These are phyloP conservation scores for Omphalea diandra DNA, from an alignment of 441 rosid genomes.

Conservation along the genomic window DNA sequence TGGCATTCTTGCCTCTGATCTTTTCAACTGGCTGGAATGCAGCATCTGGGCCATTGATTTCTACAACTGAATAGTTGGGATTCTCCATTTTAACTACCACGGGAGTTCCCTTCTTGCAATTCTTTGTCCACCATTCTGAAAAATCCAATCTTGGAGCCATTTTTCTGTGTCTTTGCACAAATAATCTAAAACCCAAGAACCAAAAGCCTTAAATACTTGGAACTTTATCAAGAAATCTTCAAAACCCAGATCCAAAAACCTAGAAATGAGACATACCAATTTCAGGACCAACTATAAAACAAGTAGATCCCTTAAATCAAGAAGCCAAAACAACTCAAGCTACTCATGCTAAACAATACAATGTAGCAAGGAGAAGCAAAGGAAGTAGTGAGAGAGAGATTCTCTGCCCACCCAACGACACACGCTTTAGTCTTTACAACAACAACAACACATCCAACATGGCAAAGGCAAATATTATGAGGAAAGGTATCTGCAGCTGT, in stretches of 20 bases:
- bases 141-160: constrained; percentile 77
- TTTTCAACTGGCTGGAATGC: constrained; percentile 80
- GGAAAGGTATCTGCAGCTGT: constrained; percentile 54
- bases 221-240: constrained; percentile 21
- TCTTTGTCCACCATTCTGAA: constrained; percentile 67
- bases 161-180: constrained; percentile 15
- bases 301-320: constrained; percentile 33
- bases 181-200: constrained; percentile 15
- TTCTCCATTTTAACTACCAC: constrained; percentile 89
- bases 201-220: constrained; percentile 16
- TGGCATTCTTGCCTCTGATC: constrained; percentile 83
- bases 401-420: constrained; percentile 18
- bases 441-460: constrained; percentile 34
- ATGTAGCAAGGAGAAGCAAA: constrained; percentile 30
- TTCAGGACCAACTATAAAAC: constrained; percentile 20
- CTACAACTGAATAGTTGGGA: constrained; percentile 76
- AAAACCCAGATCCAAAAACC: constrained; percentile 51
- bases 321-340: constrained; percentile 33
- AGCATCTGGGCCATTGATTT: constrained; percentile 82
- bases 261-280: constrained; percentile 33
- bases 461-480: constrained; percentile 35
- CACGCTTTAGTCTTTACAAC: constrained; percentile 14
- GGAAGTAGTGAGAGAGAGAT: constrained; percentile 23
- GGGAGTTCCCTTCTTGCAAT: constrained; percentile 68
- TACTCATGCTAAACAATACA: constrained; percentile 35